These are phyloP conservation scores for Aspergillus quadrilineatus DNA, from an alignment of 2,329 filamentous ascomycete genomes.

Conservation along the genomic window DNA sequence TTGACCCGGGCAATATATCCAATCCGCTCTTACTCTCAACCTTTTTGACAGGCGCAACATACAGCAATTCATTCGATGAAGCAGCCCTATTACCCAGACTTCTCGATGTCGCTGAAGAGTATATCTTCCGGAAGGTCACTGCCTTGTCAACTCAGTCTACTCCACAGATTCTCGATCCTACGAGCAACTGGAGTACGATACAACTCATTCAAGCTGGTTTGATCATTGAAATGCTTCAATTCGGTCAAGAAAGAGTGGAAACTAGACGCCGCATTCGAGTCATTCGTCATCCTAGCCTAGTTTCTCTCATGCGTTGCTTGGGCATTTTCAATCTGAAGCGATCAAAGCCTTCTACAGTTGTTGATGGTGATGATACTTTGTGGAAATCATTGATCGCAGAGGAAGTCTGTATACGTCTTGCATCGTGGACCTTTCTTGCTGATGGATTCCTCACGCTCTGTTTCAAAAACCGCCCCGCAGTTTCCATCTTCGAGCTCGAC, in stretches of 20 bases:
- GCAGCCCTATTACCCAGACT: constrained; percentile 21
- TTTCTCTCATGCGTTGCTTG: constrained; percentile 31
- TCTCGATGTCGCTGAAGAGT: constrained; percentile 31
- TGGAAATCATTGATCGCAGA: constrained; percentile 28
- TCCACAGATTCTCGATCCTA: constrained; percentile 9
- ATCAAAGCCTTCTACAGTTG: constrained; percentile 10
- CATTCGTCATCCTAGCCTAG: constrained; percentile 31
- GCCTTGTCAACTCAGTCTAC: constrained; percentile 19
- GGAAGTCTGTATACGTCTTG: constrained; percentile 31
- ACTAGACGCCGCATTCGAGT: constrained; percentile 34
- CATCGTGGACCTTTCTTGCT: constrained; percentile 33
- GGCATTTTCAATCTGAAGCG: constrained; percentile 29
- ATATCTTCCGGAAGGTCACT: constrained; percentile 29
- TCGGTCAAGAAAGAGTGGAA: constrained; percentile 28
- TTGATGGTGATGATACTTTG: constrained; percentile 17
- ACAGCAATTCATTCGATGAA: constrained; percentile 23
- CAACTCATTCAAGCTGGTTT: constrained; percentile 30
- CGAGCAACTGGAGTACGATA: constrained; percentile 16
- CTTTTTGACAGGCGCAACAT: constrained; percentile 29
- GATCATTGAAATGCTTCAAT: constrained; percentile 35
- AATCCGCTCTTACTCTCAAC: constrained; percentile 29
- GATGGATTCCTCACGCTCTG: constrained; percentile 35
- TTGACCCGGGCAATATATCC: constrained; percentile 28
- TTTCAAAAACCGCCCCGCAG: constrained; percentile 32
- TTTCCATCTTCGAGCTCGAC: constrained; percentile 33